A percentile compares a stretch with the other conserved stretches of the same genome.
Evolutionary conservation across 345 rosid species (phyloP).

Genomic region (Ricinus communis): DNA sequence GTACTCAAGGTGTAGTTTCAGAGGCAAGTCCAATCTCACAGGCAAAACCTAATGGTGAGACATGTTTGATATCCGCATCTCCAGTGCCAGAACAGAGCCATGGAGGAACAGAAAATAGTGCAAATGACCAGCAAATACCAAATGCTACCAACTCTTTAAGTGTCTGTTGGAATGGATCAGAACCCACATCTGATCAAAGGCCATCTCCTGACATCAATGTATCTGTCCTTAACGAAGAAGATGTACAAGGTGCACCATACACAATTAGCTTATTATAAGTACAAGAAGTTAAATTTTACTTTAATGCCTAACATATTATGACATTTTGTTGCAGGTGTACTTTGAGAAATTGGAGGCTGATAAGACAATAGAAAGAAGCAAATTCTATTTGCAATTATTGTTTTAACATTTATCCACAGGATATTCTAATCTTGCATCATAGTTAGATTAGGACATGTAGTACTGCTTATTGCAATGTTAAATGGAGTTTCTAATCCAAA

Average conservation of each 20-base stretch:
- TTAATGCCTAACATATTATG: not conserved
- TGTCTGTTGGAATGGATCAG: constrained; percentile 34
- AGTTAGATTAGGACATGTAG: not conserved
- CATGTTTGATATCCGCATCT: constrained; percentile 10
- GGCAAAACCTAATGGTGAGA: constrained; percentile 30
- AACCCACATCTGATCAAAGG: constrained; percentile 28
- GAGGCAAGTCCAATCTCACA: constrained; percentile 35
- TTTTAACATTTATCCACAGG: constrained; percentile 15
- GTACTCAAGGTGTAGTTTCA: constrained; percentile 18
- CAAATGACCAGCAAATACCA: constrained; percentile 14
- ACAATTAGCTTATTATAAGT: no score
- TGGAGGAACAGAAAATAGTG: constrained; percentile 13
- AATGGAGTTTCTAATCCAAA: not conserved
- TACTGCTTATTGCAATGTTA: not conserved
- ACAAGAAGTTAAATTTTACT: no score
- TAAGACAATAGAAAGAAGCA: constrained; percentile 7
- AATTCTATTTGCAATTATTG: constrained; percentile 6
- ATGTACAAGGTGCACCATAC: constrained; percentile 21
- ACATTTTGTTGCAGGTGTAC: not conserved
- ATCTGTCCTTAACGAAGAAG: constrained; percentile 41
- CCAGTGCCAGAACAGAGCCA: constrained; percentile 20
- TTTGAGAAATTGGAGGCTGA: constrained; percentile 12
- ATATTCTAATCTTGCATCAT: not conserved
- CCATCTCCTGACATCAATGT: constrained; percentile 55
- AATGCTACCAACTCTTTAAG: not conserved